These are phyloP conservation scores for Aspergillus ochraceoroseus DNA, from an alignment of 2,329 filamentous ascomycete species.

Conservation along the genomic window DNA sequence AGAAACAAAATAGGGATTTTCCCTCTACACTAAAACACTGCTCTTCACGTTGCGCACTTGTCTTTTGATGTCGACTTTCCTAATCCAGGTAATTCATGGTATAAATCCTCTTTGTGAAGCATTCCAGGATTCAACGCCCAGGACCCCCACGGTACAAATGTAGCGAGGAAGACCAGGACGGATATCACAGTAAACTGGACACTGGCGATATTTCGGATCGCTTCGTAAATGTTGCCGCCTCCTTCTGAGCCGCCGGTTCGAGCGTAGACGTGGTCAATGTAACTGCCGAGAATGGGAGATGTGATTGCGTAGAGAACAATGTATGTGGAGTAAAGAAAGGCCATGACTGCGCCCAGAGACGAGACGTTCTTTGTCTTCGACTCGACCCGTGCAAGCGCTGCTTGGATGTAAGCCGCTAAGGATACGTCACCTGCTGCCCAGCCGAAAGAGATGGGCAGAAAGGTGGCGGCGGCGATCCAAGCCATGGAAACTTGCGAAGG, in stretches of 20 bases:
- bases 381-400: conserved; percentile 15
- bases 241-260: conserved; percentile 13
- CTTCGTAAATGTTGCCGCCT: conserved; percentile 16
- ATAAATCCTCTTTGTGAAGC: conserved; percentile 12
- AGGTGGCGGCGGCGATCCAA: conserved; percentile 15
- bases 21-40: too few relatives aligned
- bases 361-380: conserved; percentile 15
- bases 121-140: conserved; percentile 14
- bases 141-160: conserved; percentile 16
- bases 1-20: too few relatives aligned
- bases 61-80: conserved; percentile 12
- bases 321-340: conserved; percentile 17
- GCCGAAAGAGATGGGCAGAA: conserved; percentile 17
- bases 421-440: conserved; percentile 19
- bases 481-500: conserved; percentile 8
- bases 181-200: conserved; percentile 16
- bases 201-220: conserved; percentile 14
- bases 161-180: conserved; percentile 12
- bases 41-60: too few relatives aligned
- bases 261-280: conserved; percentile 17
- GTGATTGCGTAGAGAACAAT: conserved; percentile 18
- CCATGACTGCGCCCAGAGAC: conserved; percentile 16
- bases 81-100: conserved; percentile 11
- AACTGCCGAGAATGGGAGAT: conserved; percentile 17
- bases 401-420: conserved; percentile 19